These are phyloP conservation scores for Vanilla planifolia DNA, from an alignment of 106 monocot species.

Conservation along the genomic window DNA sequence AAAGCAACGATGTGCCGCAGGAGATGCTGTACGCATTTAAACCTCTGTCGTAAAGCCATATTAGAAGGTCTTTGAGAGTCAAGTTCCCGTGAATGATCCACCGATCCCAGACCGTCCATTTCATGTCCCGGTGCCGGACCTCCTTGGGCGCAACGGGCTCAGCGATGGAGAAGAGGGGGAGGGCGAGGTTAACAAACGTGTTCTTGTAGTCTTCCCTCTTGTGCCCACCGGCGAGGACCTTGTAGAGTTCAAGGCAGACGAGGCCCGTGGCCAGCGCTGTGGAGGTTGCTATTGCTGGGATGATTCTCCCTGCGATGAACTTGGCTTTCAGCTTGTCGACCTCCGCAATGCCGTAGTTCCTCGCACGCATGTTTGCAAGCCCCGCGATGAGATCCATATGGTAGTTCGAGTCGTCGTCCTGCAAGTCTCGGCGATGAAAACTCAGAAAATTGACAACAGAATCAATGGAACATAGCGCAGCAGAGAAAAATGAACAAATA, in stretches of 20 bases:
- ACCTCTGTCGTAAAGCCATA: constrained; percentile 15
- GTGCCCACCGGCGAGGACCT: constrained; percentile 46
- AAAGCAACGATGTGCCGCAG: constrained; percentile 18
- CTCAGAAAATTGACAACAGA: too few species aligned
- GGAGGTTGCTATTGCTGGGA: constrained; percentile 45
- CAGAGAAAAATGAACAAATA: background rate
- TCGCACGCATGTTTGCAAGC: constrained; percentile 57
- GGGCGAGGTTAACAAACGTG: constrained; percentile 49
- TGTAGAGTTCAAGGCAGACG: constrained; percentile 58
- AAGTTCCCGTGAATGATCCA: constrained; percentile 21
- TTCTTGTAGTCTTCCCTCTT: constrained; percentile 54
- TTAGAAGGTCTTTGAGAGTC: constrained; percentile 12
- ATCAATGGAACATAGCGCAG: background rate
- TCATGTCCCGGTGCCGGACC: constrained; percentile 22
- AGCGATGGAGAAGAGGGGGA: constrained; percentile 47
- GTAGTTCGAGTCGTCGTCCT: constrained; percentile 50
- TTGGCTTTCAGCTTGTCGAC: constrained; percentile 64
- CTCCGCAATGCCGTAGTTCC: constrained; percentile 58
- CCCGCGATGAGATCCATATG: constrained; percentile 65
- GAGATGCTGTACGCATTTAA: constrained; percentile 22
- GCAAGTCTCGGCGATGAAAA: background rate
- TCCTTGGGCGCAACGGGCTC: constrained; percentile 55
- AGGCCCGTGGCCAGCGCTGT: constrained; percentile 62
- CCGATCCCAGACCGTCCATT: constrained; percentile 41
- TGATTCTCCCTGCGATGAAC: constrained; percentile 50